Percentiles rank a stretch among this genome's conserved stretches.
These are phyloP conservation scores for Fonsecaea erecta DNA, from an alignment of 2,329 filamentous ascomycete genomes.

Conservation along the genomic window DNA sequence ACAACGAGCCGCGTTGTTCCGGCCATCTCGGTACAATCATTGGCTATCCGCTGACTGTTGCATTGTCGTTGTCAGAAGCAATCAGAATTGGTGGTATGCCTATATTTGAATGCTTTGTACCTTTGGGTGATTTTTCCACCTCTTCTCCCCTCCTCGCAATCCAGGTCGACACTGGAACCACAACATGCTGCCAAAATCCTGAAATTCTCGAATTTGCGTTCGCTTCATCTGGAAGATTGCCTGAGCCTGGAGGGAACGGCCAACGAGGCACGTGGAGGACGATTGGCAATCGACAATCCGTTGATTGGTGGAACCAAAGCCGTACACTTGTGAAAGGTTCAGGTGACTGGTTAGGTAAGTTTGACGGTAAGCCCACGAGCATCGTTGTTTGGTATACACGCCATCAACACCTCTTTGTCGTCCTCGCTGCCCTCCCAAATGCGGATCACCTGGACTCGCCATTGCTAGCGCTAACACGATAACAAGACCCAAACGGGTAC, in stretches of 20 bases:
- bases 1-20: slow-evolving; percentile 15
- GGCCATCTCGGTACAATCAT: slow-evolving; percentile 8
- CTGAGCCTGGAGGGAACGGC: slow-evolving; percentile 10
- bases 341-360: slow-evolving; percentile 8
- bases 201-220: neutral
- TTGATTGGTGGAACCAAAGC: slow-evolving; percentile 16
- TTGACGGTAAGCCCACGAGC: slow-evolving; percentile 14
- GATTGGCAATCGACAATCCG: neutral
- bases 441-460: slow-evolving; percentile 14
- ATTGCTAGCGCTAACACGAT: slow-evolving; percentile 10
- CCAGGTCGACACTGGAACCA: neutral
- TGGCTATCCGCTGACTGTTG: slow-evolving; percentile 21
- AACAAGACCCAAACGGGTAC: neutral
- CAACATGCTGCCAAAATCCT: neutral
- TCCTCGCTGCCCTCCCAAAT: neutral
- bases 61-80: slow-evolving; percentile 14
- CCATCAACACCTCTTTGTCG: neutral
- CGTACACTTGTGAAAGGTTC: slow-evolving; percentile 7
- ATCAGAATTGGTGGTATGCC: neutral
- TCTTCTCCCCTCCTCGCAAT: neutral
- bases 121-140: neutral
- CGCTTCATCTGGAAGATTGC: neutral
- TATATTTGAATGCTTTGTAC: slow-evolving; percentile 5
- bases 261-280: slow-evolving; percentile 18
- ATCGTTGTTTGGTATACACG: slow-evolving; percentile 23